These are phyloP conservation scores for Primulina huaijiensis DNA, from an alignment of 257 asterid species.

Conservation along the genomic window DNA sequence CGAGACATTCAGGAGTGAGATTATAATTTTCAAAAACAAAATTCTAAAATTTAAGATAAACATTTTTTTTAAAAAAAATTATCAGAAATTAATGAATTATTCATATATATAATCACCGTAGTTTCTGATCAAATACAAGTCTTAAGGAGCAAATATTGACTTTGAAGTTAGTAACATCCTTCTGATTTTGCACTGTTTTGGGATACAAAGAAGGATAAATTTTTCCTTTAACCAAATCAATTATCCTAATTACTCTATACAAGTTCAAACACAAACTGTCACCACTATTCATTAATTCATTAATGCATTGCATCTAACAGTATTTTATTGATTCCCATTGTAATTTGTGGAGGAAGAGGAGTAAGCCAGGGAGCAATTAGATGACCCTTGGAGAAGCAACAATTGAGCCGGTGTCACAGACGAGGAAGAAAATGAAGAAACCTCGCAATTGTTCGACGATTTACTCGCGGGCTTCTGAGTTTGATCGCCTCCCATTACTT, in stretches of 20 bases:
- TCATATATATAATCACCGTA: background rate
- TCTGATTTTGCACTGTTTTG: background rate
- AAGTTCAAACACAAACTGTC: conserved; percentile 24
- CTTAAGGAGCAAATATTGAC: background rate
- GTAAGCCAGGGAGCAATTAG: conserved; percentile 56
- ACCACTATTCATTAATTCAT: conserved; percentile 3
- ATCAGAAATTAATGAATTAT: too few species aligned
- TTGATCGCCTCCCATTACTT: conserved; percentile 33
- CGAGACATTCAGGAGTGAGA: too few species aligned
- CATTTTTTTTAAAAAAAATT: too few species aligned
- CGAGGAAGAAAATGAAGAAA: conserved; percentile 38
- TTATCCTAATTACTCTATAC: conserved; percentile 22
- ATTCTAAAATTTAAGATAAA: too few species aligned
- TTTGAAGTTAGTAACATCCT: background rate
- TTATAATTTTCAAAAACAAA: too few species aligned
- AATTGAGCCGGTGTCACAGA: conserved; percentile 54
- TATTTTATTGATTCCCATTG: conserved; percentile 31
- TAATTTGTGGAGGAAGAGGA: conserved; percentile 58
- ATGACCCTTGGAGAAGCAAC: conserved; percentile 56
- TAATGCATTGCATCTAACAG: background rate
- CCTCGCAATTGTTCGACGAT: conserved; percentile 27
- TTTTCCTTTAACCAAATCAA: conserved; percentile 13
- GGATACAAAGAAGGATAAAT: background rate
- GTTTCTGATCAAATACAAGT: background rate
- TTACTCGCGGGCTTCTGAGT: conserved; percentile 40